Evolutionary conservation across 257 asterid species (phyloP), one percentile per base, ranked within the genome.

Genomic region (Ehretia macrophylla): DNA sequence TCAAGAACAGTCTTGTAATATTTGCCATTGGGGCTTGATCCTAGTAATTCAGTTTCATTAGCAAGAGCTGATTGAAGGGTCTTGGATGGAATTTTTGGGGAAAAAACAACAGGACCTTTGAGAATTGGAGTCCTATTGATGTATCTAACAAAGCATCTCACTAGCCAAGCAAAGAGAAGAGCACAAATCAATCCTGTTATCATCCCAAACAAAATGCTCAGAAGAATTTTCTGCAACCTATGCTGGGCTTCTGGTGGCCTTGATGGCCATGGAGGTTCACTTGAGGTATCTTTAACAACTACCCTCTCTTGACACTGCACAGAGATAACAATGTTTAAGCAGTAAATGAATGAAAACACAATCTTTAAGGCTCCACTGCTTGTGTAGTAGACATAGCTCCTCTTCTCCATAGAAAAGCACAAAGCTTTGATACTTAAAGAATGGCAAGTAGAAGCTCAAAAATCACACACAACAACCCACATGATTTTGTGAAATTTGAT

Each of bases 1-100:
- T 88, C 99, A 12, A 88, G 96, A 22, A 84, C 83, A n/a, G 82
- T 82, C 75, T 72, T 88, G 78, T 71, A 86, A 68, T 76, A 92
- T 55, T 71, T 86, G n/a, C 97, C 95, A 18, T 60, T 75, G 27
- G 85, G 73, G 68, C 93, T 79, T 22, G 95, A 79, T 8, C 96
- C 90, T 0, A 88, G 80, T 51, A 86, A 70, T 58, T 73, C 84
- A n/a, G 94, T 75, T 4, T 75, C 86, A 54, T 66, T 77, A 6
- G 83, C 63, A 56, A 92, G 95, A 56, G 99, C 99, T 19, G 81
- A 68, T 48, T 78, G 81, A 3, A 88, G 89, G 16, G 86, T 75
- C 46, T 64, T 77, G 32, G 84, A 63, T 19, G 90, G 81, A 18
- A 92, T 88, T 69, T 72, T 75, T 39, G 97, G 95, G 16, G 96